Percentiles rank a stretch among this genome's conserved stretches.
These are phyloP conservation scores for Botryotinia narcissicola DNA, from an alignment of 2,329 filamentous ascomycete genomes.

Conservation along the genomic window DNA sequence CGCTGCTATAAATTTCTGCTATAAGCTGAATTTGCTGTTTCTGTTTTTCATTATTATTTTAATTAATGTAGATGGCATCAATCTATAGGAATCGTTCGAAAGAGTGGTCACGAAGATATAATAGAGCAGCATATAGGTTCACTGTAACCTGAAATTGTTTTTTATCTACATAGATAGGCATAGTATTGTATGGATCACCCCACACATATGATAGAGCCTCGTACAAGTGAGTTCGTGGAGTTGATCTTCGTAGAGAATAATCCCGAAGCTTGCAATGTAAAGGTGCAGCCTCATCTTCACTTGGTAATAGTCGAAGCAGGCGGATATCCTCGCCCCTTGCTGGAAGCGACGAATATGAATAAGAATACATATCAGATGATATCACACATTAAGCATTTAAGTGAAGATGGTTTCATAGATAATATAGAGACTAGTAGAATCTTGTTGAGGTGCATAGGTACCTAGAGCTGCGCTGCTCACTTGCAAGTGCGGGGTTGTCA, in stretches of 20 bases:
- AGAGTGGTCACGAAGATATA: not conserved
- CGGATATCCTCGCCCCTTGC: not conserved
- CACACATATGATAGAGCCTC: not conserved
- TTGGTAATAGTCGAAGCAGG: not conserved
- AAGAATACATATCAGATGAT: not conserved
- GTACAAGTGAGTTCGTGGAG: not conserved
- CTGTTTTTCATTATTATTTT: not conserved
- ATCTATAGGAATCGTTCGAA: not conserved
- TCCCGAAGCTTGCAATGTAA: not conserved
- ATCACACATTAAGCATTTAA: not conserved
- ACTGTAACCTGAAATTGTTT: rapidly evolving
- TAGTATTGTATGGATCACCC: rapidly evolving
- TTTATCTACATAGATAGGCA: not conserved
- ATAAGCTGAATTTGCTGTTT: not conserved
- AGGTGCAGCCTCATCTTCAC: not conserved
- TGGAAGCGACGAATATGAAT: too few species aligned
- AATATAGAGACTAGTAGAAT: not conserved
- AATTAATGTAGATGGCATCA: not conserved
- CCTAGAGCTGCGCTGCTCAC: not conserved
- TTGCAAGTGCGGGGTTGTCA: not conserved
- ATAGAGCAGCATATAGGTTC: not conserved
- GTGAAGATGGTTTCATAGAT: not conserved
- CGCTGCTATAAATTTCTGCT: not conserved
- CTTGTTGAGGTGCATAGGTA: too few species aligned
- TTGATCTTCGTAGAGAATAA: not conserved